Evolutionary conservation across 768 basidiomycete species (phyloP).

Genomic region (Paxillus ammoniavirescens): DNA sequence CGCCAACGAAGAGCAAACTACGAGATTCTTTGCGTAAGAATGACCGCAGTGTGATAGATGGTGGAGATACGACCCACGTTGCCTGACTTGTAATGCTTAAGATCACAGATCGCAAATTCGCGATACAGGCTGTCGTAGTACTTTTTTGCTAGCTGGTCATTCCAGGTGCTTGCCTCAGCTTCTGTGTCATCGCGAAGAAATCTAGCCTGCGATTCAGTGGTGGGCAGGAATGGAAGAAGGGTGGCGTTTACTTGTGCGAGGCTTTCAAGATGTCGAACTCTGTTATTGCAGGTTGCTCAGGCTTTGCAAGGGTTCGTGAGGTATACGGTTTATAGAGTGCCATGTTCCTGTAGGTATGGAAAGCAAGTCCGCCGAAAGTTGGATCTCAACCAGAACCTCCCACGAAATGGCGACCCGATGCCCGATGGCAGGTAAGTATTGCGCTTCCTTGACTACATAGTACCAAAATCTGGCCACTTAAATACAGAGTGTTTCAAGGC

Average conservation of each 20-base stretch:
- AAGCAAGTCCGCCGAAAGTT: not conserved
- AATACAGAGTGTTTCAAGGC: too few species aligned
- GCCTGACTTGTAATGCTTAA: conserved; percentile 95
- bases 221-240: not conserved
- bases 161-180: conserved; percentile 40
- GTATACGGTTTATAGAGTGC: conserved; percentile 16
- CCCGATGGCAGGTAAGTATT: too few species aligned
- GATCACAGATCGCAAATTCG: conserved; percentile 88
- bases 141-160: conserved; percentile 82
- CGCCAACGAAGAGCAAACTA: conserved; percentile 93
- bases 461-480: too few species aligned
- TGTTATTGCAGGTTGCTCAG: conserved; percentile 19
- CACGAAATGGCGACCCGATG: not conserved
- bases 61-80: conserved; percentile 50
- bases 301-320: not conserved
- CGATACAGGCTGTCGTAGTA: conserved; percentile 88
- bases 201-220: conserved; percentile 36
- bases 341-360: not conserved
- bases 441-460: too few species aligned
- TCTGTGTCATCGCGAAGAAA: conserved; percentile 66
- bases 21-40: not conserved
- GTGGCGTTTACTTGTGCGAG: conserved; percentile 55
- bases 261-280: conserved; percentile 79
- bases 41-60: not conserved
- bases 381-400: not conserved